phyloP scores from a whole-genome alignment of 1,139 yeast species.

The Geotrichum candidum region DNA sequence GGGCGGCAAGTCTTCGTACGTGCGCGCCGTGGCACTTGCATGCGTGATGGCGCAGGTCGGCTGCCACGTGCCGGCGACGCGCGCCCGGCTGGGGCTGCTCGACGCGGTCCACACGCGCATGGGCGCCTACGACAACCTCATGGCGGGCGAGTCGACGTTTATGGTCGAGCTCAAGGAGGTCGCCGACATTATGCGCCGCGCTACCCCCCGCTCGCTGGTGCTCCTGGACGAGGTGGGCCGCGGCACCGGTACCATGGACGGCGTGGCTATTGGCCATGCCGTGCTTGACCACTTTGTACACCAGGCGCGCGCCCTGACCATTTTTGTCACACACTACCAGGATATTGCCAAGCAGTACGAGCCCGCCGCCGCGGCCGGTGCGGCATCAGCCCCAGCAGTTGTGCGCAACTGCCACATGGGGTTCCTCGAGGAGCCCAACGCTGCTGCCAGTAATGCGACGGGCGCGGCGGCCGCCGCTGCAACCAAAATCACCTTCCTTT shows the following conservation, averaged over 20 bases:
- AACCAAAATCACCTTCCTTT: constrained; percentile 28
- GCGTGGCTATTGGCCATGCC: constrained; percentile 78
- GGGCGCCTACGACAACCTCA: constrained; percentile 71
- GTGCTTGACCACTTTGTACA: constrained; percentile 58
- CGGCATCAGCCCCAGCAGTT: constrained; percentile 12
- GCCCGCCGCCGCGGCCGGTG: background rate
- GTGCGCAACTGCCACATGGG: constrained; percentile 74
- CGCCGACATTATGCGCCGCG: constrained; percentile 46
- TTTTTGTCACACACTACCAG: constrained; percentile 90
- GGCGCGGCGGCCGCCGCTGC: constrained; percentile 18
- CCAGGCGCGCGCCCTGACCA: constrained; percentile 47
- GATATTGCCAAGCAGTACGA: constrained; percentile 43
- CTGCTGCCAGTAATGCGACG: constrained; percentile 15
- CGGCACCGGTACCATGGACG: constrained; percentile 83
- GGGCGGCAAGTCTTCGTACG: constrained; percentile 75
- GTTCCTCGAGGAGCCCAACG: constrained; percentile 41
- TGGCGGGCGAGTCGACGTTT: constrained; percentile 67
- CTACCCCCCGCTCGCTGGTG: constrained; percentile 50
- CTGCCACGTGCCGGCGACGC: constrained; percentile 65
- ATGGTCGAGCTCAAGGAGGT: constrained; percentile 71
- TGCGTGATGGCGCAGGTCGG: constrained; percentile 85
- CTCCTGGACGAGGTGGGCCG: constrained; percentile 64
- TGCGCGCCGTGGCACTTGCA: constrained; percentile 55
- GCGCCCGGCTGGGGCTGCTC: constrained; percentile 54
- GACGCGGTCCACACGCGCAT: constrained; percentile 48